phyloP scores from a whole-genome alignment of 2,329 filamentous ascomycete genomes.

The Pseudocercospora ulei region DNA sequence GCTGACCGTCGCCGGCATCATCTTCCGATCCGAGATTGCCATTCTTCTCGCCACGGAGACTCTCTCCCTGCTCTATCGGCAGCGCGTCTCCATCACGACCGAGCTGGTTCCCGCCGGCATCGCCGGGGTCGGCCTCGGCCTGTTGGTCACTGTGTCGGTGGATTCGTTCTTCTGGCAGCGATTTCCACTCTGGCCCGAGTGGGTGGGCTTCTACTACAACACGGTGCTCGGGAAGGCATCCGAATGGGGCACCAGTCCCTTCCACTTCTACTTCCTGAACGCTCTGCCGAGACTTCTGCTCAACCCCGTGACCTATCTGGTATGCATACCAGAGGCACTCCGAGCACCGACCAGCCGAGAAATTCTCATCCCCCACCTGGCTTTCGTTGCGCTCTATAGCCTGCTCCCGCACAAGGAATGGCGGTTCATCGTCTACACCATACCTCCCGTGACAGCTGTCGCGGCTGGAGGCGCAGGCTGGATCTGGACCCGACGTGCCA shows the following conservation, averaged over 20 bases:
- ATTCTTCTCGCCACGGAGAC: slow-evolving; percentile 63
- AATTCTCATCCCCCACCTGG: slow-evolving; percentile 54
- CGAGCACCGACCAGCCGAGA: slow-evolving; percentile 46
- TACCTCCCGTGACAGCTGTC: slow-evolving; percentile 69
- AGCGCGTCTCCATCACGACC: slow-evolving; percentile 46
- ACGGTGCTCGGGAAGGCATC: slow-evolving; percentile 72
- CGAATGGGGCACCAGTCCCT: slow-evolving; percentile 78
- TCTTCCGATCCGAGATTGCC: slow-evolving; percentile 85
- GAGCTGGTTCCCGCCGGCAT: slow-evolving; percentile 58
- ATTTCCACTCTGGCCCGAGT: slow-evolving; percentile 73
- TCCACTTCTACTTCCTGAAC: slow-evolving; percentile 75
- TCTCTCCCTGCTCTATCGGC: slow-evolving; percentile 52
- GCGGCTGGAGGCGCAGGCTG: slow-evolving; percentile 64
- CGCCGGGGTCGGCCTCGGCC: slow-evolving; percentile 54
- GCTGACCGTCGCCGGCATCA: slow-evolving; percentile 66
- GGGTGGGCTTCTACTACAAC: slow-evolving; percentile 83
- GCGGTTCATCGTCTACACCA: slow-evolving; percentile 82
- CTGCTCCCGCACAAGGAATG: slow-evolving; percentile 91
- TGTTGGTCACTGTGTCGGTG: slow-evolving; percentile 60
- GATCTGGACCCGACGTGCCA: slow-evolving; percentile 52
- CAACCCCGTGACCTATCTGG: slow-evolving; percentile 58
- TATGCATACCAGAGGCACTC: slow-evolving; percentile 45
- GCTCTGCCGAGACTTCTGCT: slow-evolving; percentile 73
- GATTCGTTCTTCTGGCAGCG: slow-evolving; percentile 92
- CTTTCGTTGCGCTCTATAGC: slow-evolving; percentile 73